These are phyloP conservation scores for Gentiana dahurica DNA, from an alignment of 257 asterid species.

Conservation along the genomic window DNA sequence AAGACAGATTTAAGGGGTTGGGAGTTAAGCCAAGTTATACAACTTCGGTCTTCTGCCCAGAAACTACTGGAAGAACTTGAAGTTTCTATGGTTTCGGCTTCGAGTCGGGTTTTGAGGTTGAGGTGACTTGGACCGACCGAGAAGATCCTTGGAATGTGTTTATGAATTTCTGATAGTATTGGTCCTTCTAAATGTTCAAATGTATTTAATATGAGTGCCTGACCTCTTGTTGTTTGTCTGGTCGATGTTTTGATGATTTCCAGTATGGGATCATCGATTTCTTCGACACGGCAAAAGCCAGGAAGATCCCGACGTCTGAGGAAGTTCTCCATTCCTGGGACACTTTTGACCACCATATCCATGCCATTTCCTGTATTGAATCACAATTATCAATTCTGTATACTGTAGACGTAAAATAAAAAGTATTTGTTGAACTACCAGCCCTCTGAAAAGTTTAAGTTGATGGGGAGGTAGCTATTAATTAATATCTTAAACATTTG, in stretches of 20 bases:
- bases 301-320: constrained; percentile 18
- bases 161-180: constrained; percentile 15
- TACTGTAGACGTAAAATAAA: too few species aligned
- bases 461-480: too few species aligned
- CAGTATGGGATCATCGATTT: neutral
- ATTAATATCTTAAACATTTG: too few species aligned
- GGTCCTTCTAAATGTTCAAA: constrained; percentile 26
- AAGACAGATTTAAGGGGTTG: constrained; percentile 21
- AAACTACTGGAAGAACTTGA: constrained; percentile 1
- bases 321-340: constrained; percentile 19
- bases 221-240: constrained; percentile 2
- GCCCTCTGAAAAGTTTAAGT: too few species aligned
- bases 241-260: neutral
- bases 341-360: constrained; percentile 5
- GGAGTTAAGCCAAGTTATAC: constrained; percentile 20
- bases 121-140: constrained; percentile 25
- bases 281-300: constrained; percentile 9
- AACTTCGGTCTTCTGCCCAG: constrained; percentile 15
- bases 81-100: neutral
- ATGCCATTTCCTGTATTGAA: constrained; percentile 13
- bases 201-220: constrained; percentile 21
- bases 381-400: neutral
- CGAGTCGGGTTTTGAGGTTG: constrained; percentile 10
- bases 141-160: constrained; percentile 14
- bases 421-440: too few species aligned